Conservation (phyloP, 306 rosid species). For the Herpetospermum pedunculosum region DNA sequence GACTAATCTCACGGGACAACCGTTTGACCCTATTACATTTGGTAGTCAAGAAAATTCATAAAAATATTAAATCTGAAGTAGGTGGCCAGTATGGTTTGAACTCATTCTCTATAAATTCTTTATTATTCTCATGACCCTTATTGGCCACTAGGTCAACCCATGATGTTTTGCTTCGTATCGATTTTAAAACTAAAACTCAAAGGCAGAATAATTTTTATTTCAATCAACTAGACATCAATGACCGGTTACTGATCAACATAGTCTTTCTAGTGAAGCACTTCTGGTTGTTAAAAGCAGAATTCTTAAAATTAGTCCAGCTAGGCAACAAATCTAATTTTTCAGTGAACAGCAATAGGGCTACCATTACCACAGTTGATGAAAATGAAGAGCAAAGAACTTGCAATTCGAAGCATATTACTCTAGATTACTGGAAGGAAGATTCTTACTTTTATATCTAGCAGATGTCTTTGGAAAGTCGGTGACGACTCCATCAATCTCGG, state of each 20-base stretch:
- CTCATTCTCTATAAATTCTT: no score
- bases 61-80: no score
- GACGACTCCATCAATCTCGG: conserved; percentile 48
- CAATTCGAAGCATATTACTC: not conserved
- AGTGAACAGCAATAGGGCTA: not conserved
- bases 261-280: not conserved
- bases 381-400: not conserved
- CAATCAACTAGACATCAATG: not conserved
- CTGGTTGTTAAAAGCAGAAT: not conserved
- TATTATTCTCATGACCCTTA: no score
- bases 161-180: not conserved
- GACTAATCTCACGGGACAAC: no score
- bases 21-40: no score
- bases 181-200: not conserved
- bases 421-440: not conserved
- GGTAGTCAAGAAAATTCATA: no score
- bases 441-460: conserved; percentile 78
- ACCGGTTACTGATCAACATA: not conserved
- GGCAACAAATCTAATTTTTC: no score
- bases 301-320: not conserved
- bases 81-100: no score
- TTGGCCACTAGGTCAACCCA: no score
- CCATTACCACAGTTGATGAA: not conserved
- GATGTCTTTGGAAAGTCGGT: conserved; percentile 77
- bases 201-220: not conserved